Evolutionary conservation across 2,329 filamentous ascomycete species (phyloP).

Genomic region (Cercospora sp.): DNA sequence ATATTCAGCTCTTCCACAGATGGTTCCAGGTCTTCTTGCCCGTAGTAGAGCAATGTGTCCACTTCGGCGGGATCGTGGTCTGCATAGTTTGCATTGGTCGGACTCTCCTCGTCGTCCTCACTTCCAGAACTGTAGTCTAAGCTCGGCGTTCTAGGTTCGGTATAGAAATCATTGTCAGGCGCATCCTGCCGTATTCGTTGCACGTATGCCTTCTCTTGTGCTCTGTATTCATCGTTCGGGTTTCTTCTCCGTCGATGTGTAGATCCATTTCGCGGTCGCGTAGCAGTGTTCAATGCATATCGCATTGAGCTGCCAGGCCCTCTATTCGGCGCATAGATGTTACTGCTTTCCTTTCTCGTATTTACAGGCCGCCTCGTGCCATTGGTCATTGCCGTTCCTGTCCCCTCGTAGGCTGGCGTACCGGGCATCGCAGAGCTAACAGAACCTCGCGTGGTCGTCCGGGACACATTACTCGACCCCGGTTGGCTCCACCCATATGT

Average conservation of each 20-base stretch:
- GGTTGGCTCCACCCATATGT: slow-evolving; percentile 34
- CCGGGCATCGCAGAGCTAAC: slow-evolving; percentile 10
- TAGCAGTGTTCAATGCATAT: slow-evolving; percentile 41
- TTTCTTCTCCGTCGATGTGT: slow-evolving; percentile 59
- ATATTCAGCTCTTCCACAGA: slow-evolving; percentile 88
- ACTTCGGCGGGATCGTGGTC: slow-evolving; percentile 85
- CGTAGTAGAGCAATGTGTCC: slow-evolving; percentile 89
- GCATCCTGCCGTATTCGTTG: slow-evolving; percentile 77
- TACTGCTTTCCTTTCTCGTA: slow-evolving; percentile 49
- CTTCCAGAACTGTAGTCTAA: slow-evolving; percentile 71
- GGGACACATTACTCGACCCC: slow-evolving; percentile 18
- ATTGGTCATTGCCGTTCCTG: slow-evolving; percentile 20
- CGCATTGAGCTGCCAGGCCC: slow-evolving; percentile 48
- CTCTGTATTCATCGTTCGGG: slow-evolving; percentile 71
- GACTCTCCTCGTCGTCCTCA: slow-evolving; percentile 87
- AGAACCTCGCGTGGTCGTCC: slow-evolving; percentile 21
- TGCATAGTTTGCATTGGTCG: slow-evolving; percentile 77
- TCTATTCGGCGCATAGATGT: slow-evolving; percentile 52
- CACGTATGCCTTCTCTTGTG: slow-evolving; percentile 92
- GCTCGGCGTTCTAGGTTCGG: slow-evolving; percentile 67
- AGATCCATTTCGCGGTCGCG: slow-evolving; percentile 56
- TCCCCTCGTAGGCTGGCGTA: slow-evolving; percentile 25
- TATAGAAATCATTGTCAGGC: slow-evolving; percentile 67
- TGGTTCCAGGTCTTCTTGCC: slow-evolving; percentile 83
- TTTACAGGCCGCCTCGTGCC: slow-evolving; percentile 41